Evolutionary conservation across 139 green algal genomes (phyloP).

Genomic region (Spirogloea muscicola): DNA sequence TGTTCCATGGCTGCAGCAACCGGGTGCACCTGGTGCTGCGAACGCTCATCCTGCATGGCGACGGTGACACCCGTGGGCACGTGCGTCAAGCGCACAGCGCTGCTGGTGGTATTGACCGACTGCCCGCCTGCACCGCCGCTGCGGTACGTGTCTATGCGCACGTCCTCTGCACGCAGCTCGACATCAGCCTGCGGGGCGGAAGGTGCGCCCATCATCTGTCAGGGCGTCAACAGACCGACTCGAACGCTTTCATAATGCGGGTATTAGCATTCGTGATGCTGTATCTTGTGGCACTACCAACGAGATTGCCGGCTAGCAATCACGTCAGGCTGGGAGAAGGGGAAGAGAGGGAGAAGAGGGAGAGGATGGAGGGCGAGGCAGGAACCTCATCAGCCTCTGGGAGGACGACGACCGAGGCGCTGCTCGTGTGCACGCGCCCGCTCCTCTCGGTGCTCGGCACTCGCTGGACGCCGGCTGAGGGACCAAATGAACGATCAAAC

Average conservation of each 20-base stretch:
- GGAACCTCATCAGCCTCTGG: slow-evolving; percentile 48
- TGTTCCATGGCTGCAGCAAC: too few relatives aligned
- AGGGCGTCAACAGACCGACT: too few relatives aligned
- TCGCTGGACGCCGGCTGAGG: too few relatives aligned
- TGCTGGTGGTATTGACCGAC: slow-evolving; percentile 78
- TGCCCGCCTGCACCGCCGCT: slow-evolving; percentile 67
- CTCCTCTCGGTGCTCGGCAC: slow-evolving; percentile 85
- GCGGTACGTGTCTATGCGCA: slow-evolving; percentile 69
- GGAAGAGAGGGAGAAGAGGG: too few relatives aligned
- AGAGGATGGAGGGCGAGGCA: too few relatives aligned
- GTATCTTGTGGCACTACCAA: too few relatives aligned
- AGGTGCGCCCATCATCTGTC: too few relatives aligned
- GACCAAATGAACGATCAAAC: background rate
- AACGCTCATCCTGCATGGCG: slow-evolving; percentile 84
- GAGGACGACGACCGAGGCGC: slow-evolving; percentile 39
- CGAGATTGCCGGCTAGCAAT: too few relatives aligned
- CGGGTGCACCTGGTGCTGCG: slow-evolving; percentile 76
- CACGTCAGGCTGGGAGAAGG: too few relatives aligned
- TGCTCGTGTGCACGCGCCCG: slow-evolving; percentile 83
- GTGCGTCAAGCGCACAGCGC: slow-evolving; percentile 75
- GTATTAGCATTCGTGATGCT: too few relatives aligned
- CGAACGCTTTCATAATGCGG: too few relatives aligned
- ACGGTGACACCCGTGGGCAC: slow-evolving; percentile 65
- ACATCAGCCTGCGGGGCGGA: slow-evolving; percentile 43
- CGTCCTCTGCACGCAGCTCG: slow-evolving; percentile 57